Conservation (phyloP, 371 early-diverging fungal species). For the Phascolomyces articulosus region DNA sequence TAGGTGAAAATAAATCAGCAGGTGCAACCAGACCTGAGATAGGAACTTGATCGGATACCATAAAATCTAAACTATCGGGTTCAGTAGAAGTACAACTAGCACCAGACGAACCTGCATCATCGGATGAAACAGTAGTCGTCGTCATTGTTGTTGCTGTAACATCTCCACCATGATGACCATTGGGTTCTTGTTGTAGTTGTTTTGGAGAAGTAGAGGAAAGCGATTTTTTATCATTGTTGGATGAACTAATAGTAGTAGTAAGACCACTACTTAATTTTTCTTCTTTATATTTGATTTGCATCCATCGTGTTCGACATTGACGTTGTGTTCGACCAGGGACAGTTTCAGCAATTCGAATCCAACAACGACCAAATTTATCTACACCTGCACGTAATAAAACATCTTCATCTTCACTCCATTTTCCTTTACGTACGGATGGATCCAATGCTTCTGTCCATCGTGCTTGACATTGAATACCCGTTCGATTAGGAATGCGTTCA, state of each 20-base stretch:
- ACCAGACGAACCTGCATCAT: neutral
- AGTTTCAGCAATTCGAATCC: conserved; percentile 74
- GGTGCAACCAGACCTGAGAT: neutral
- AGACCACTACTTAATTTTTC: conserved; percentile 2
- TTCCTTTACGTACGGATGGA: conserved; percentile 68
- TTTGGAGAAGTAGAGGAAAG: no score
- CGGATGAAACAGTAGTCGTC: neutral
- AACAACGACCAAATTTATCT: conserved; percentile 55
- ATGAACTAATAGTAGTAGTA: no score
- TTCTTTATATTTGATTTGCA: conserved; percentile 59
- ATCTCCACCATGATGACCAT: no score
- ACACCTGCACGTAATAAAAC: conserved; percentile 54
- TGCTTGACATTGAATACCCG: conserved; percentile 76
- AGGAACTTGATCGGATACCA: neutral
- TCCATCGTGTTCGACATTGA: conserved; percentile 78
- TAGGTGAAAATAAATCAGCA: no score
- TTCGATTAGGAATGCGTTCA: conserved; percentile 58
- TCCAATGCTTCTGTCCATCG: conserved; percentile 78
- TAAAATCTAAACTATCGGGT: neutral
- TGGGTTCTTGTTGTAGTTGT: neutral
- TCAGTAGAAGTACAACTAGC: conserved; percentile 9
- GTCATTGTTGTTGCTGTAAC: neutral
- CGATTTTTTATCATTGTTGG: no score
- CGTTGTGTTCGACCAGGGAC: conserved; percentile 74
- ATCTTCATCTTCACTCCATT: conserved; percentile 73